Evolutionary conservation across 768 basidiomycete species (phyloP).

Genomic region (Mycena indigotica): DNA sequence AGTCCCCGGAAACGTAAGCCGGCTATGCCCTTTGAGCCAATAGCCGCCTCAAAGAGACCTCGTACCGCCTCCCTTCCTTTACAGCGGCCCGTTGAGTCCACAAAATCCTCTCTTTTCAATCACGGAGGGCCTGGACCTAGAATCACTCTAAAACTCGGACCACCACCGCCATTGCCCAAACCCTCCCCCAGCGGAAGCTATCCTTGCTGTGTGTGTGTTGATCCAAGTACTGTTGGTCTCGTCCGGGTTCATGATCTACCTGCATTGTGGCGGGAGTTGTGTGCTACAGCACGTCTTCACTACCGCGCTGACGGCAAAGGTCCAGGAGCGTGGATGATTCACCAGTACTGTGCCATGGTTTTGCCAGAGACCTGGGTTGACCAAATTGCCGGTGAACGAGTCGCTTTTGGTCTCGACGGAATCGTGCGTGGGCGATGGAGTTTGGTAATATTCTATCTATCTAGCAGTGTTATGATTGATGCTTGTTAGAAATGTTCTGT

Average conservation of each 20-base stretch:
- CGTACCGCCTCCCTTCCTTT: slow-evolving; percentile 1
- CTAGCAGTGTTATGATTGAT: slow-evolving; percentile 3
- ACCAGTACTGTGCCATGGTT: slow-evolving; percentile 76
- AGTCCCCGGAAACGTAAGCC: slow-evolving; percentile 25
- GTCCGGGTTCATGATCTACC: slow-evolving; percentile 73
- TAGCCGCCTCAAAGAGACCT: slow-evolving; percentile 9
- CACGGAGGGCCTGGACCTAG: slow-evolving; percentile 40
- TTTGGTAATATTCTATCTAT: slow-evolving; percentile 49
- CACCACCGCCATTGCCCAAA: slow-evolving; percentile 56
- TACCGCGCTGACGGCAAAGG: slow-evolving; percentile 28
- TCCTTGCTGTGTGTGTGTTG: slow-evolving; percentile 73
- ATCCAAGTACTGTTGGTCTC: slow-evolving; percentile 53
- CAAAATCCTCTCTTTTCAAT: slow-evolving; percentile 1
- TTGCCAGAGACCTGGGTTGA: slow-evolving; percentile 95
- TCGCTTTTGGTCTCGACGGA: slow-evolving; percentile 82
- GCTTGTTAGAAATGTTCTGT: slow-evolving; percentile 80
- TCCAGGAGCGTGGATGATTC: slow-evolving; percentile 68
- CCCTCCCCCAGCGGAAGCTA: slow-evolving; percentile 47
- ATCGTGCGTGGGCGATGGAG: slow-evolving; percentile 94
- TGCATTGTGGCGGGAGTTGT: slow-evolving; percentile 50
- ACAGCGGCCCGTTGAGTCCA: neutral
- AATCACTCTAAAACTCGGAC: slow-evolving; percentile 68
- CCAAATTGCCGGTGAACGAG: slow-evolving; percentile 48
- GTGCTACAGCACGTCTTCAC: slow-evolving; percentile 36
- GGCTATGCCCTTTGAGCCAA: slow-evolving; percentile 10